Percentiles rank a stretch among this genome's conserved stretches.
Conservation (phyloP, 2,329 filamentous ascomycete genomes). For the Colletotrichum lentis region DNA sequence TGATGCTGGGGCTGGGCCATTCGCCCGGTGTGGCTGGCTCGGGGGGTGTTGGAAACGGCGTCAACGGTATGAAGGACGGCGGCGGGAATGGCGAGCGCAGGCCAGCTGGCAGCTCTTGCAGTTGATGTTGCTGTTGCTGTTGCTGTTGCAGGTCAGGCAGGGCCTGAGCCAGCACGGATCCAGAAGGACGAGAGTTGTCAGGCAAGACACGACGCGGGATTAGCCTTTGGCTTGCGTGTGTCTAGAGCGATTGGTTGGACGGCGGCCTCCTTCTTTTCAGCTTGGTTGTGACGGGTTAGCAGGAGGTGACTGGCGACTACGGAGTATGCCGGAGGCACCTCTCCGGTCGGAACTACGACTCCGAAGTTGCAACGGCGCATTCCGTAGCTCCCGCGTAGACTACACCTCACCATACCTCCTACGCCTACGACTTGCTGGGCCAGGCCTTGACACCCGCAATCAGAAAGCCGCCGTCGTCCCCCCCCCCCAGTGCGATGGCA, state of each 20-base stretch:
- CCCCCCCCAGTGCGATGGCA: neutral
- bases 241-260: conserved; percentile 9
- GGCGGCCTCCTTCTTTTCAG: conserved; percentile 19
- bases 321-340: no score
- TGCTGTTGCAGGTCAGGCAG: no score
- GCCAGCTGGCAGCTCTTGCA: conserved; percentile 10
- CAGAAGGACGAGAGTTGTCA: conserved; percentile 4
- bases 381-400: conserved; percentile 22
- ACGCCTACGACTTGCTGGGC: conserved; percentile 1
- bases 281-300: conserved; percentile 2
- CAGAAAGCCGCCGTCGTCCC: neutral
- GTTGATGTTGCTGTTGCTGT: no score
- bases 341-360: no score
- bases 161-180: conserved; percentile 7
- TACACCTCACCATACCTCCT: no score
- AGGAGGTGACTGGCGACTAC: conserved; percentile 1
- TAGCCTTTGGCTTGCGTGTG: conserved; percentile 8
- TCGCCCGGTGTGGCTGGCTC: conserved; percentile 26
- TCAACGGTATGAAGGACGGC: neutral
- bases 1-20: conserved; percentile 32
- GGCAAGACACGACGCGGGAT: conserved; percentile 10
- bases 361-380: conserved; percentile 37
- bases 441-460: conserved; percentile 7
- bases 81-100: conserved; percentile 9
- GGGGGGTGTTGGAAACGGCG: conserved; percentile 9